Conservation (phyloP, 2,329 filamentous ascomycete genomes). For the Alternaria sp. region DNA sequence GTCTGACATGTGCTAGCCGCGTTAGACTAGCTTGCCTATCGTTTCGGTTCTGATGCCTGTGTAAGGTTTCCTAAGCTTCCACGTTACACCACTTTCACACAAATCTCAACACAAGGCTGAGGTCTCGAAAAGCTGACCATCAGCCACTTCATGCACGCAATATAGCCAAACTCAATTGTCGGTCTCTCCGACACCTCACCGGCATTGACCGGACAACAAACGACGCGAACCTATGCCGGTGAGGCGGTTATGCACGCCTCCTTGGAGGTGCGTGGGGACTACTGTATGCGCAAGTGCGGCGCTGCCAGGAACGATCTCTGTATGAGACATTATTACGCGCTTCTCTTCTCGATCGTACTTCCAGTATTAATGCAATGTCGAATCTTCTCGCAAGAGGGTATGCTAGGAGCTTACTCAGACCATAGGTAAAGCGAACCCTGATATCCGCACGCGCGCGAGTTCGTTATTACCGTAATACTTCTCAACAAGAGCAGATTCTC, state of each 20-base stretch:
- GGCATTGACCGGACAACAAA: neutral
- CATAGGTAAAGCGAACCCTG: neutral
- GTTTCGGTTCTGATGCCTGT: constrained; percentile 10
- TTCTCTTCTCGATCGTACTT: neutral
- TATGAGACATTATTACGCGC: neutral
- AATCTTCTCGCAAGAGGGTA: neutral
- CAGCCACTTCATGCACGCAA: neutral
- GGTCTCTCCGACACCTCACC: neutral
- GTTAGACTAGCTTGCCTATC: neutral
- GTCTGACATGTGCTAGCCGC: constrained; percentile 11
- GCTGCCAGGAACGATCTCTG: neutral
- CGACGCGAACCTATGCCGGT: neutral
- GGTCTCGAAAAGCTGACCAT: neutral
- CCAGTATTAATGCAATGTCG: neutral
- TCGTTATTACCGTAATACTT: neutral
- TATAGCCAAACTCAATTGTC: neutral
- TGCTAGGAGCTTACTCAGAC: neutral
- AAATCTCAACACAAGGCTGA: neutral
- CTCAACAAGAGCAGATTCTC: neutral
- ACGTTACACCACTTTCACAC: constrained; percentile 3
- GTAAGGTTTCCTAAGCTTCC: constrained; percentile 12
- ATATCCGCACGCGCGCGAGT: neutral
- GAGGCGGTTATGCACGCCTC: constrained; percentile 6
- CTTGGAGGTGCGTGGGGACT: neutral
- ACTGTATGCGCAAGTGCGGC: constrained; percentile 1